These are phyloP conservation scores for Boletus subparvulus DNA, from an alignment of 768 basidiomycete genomes.

Conservation along the genomic window DNA sequence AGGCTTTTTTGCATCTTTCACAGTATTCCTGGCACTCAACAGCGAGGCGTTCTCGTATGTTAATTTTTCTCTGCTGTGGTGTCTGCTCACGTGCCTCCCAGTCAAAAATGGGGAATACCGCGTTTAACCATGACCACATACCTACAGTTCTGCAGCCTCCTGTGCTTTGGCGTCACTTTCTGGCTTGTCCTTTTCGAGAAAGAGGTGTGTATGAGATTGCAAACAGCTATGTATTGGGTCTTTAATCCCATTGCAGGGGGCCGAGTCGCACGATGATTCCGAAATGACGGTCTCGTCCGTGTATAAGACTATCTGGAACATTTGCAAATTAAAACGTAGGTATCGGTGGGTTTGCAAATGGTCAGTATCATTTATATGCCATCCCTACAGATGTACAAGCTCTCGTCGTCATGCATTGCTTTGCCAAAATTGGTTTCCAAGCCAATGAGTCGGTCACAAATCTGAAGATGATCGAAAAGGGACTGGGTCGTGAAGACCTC, in stretches of 20 bases:
- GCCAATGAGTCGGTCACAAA: conserved; percentile 90
- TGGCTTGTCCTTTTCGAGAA: conserved; percentile 88
- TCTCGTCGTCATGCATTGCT: conserved; percentile 80
- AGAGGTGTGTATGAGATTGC: conserved; percentile 57
- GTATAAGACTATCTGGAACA: conserved; percentile 93
- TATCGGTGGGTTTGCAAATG: neutral
- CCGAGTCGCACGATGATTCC: conserved; percentile 65
- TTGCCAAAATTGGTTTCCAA: conserved; percentile 93
- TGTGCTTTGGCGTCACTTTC: conserved; percentile 81
- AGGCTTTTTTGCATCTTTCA: conserved; percentile 94
- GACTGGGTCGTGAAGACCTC: conserved; percentile 91
- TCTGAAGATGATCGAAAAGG: conserved; percentile 96
- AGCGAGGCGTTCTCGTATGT: conserved; percentile 86
- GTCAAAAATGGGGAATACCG: conserved; percentile 75
- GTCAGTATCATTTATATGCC: neutral
- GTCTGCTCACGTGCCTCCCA: conserved; percentile 29
- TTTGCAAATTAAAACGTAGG: conserved; percentile 88
- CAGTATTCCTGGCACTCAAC: conserved; percentile 96
- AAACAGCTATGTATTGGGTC: neutral
- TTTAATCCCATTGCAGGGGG: conserved; percentile 51
- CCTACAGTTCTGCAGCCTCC: conserved; percentile 79
- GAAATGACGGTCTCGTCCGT: conserved; percentile 91
- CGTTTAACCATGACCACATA: conserved; percentile 73
- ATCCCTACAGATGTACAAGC: conserved; percentile 75
- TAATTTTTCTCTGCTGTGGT: neutral